Evolutionary conservation across 805 yeast species (phyloP).

Genomic region (Saccharomycopsis sp.): DNA sequence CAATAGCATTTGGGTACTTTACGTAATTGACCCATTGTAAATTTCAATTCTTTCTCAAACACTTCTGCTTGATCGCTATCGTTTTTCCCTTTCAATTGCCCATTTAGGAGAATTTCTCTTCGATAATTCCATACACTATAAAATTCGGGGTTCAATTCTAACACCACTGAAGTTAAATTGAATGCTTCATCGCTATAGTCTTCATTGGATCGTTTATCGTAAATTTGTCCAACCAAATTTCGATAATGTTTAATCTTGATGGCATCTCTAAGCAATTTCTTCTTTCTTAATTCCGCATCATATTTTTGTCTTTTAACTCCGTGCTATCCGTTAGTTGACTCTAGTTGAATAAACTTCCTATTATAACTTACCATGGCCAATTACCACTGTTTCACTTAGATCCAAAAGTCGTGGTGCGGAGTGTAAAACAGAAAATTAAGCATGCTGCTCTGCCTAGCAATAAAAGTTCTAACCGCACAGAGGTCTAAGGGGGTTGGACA

Average conservation of each 20-base stretch:
- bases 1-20: constrained; percentile 86
- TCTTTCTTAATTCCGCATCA: constrained; percentile 15
- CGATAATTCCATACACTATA: constrained; percentile 89
- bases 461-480: too few relatives aligned
- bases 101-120: constrained; percentile 51
- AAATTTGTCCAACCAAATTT: constrained; percentile 7
- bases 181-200: constrained; percentile 36
- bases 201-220: constrained; percentile 24
- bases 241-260: constrained; percentile 15
- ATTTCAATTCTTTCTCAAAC: constrained; percentile 52
- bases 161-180: constrained; percentile 46
- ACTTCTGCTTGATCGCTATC: constrained; percentile 24
- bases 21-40: constrained; percentile 52
- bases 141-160: constrained; percentile 73
- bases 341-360: too few relatives aligned
- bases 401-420: too few relatives aligned
- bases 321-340: too few relatives aligned
- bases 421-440: too few relatives aligned
- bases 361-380: too few relatives aligned
- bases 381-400: too few relatives aligned
- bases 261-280: constrained; percentile 16
- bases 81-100: constrained; percentile 6
- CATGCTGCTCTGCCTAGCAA: too few relatives aligned
- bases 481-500: too few relatives aligned
- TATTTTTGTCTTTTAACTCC: constrained; percentile 20